Conservation (phyloP, 177 flowering plant species). For the Telopea speciosissima region DNA sequence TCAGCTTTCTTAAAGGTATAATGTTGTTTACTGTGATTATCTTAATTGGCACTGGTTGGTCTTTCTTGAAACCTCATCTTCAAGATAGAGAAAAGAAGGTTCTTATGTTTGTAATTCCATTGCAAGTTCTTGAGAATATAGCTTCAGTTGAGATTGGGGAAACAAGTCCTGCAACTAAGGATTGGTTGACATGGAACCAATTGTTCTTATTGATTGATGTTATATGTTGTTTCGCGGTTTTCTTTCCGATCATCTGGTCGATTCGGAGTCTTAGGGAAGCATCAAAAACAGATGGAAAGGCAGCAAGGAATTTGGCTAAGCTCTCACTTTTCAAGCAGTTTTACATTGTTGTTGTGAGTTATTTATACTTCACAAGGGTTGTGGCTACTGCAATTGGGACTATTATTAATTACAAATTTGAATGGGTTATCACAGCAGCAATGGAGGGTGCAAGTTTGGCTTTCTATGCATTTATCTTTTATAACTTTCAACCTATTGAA, state of each 20-base stretch:
- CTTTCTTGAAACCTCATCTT: conserved; percentile 37
- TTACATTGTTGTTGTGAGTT: conserved; percentile 31
- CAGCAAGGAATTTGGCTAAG: conserved; percentile 36
- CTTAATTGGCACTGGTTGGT: conserved; percentile 45
- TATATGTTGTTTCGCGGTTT: conserved; percentile 32
- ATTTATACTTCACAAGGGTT: conserved; percentile 42
- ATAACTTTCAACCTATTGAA: conserved; percentile 31
- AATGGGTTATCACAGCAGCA: conserved; percentile 24
- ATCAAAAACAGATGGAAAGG: conserved; percentile 44
- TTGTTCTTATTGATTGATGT: conserved; percentile 34
- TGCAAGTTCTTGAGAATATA: conserved; percentile 39
- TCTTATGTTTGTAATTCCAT: conserved; percentile 33
- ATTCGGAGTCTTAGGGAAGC: conserved; percentile 35
- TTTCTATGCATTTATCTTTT: conserved; percentile 31
- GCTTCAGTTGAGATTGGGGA: conserved; percentile 32
- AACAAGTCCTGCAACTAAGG: conserved; percentile 28
- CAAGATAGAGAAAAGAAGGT: conserved; percentile 41
- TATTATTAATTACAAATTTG: conserved; percentile 17
- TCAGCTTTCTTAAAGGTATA: conserved; percentile 37
- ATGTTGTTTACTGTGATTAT: conserved; percentile 38
- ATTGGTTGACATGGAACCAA: conserved; percentile 44
- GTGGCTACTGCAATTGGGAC: conserved; percentile 28
- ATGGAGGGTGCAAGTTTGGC: conserved; percentile 33
- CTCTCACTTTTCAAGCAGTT: conserved; percentile 40
- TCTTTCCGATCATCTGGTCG: conserved; percentile 49